These are phyloP conservation scores for Lignosus rhinocerotis DNA, from an alignment of 1,284 basidiomycete species.

Conservation along the genomic window DNA sequence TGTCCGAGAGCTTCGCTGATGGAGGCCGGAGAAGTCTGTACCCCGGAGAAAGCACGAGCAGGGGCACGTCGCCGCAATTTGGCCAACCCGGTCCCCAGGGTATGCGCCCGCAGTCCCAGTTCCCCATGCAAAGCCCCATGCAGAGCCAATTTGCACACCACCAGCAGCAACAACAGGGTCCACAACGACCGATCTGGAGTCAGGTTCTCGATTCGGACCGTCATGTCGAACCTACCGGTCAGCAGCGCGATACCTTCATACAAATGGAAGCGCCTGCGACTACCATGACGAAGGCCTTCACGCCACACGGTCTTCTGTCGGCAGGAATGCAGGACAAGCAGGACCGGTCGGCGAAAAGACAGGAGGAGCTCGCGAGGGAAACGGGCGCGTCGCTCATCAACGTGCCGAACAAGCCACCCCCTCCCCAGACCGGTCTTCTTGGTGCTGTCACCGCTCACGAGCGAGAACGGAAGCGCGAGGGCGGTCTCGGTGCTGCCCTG, in stretches of 20 bases:
- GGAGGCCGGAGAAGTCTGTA: slow-evolving; percentile 37
- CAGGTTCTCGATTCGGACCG: slow-evolving; percentile 78
- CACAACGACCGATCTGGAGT: slow-evolving; percentile 79
- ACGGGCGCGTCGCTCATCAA: slow-evolving; percentile 89
- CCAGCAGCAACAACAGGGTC: slow-evolving; percentile 43
- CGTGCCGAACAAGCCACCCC: slow-evolving; percentile 91
- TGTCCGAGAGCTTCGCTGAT: slow-evolving; percentile 45
- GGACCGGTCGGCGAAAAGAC: slow-evolving; percentile 91
- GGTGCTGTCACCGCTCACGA: slow-evolving; percentile 97
- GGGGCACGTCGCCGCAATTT: slow-evolving; percentile 43
- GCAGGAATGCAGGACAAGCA: slow-evolving; percentile 95
- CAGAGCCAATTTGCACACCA: slow-evolving; percentile 2
- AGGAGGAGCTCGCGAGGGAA: slow-evolving; percentile 91
- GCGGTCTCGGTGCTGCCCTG: slow-evolving; percentile 90
- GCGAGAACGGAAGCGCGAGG: slow-evolving; percentile 90
- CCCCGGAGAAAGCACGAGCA: slow-evolving; percentile 43
- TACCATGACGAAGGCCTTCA: slow-evolving; percentile 89
- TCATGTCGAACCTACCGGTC: slow-evolving; percentile 41
- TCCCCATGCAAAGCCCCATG: slow-evolving; percentile 21
- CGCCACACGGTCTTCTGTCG: slow-evolving; percentile 91
- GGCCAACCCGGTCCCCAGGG: slow-evolving; percentile 20
- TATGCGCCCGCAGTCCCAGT: slow-evolving; percentile 33
- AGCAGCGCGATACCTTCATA: slow-evolving; percentile 70
- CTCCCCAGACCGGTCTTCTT: slow-evolving; percentile 92
- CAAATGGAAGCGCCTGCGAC: slow-evolving; percentile 75